phyloP scores from a whole-genome alignment of 805 yeast genomes.

The Hanseniaspora lachancei region DNA sequence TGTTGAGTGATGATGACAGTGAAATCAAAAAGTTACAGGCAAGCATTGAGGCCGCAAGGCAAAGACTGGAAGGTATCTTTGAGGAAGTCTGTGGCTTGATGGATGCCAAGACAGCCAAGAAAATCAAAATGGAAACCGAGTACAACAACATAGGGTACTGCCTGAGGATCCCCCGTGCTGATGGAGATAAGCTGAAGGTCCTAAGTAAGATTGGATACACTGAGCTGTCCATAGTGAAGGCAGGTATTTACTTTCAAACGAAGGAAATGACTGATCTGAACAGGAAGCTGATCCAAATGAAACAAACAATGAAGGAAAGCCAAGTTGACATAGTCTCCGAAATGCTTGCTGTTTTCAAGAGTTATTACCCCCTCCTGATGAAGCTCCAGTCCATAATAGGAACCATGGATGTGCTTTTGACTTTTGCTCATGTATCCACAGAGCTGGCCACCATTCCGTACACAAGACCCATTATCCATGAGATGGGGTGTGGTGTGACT shows the following conservation, averaged over 20 bases:
- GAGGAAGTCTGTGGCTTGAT: conserved; percentile 57
- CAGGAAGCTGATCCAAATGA: conserved; percentile 42
- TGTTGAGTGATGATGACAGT: conserved; percentile 75
- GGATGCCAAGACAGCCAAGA: conserved; percentile 71
- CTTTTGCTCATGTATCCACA: conserved; percentile 75
- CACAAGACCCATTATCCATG: conserved; percentile 57
- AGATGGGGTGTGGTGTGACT: conserved; percentile 32
- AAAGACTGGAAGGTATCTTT: conserved; percentile 48
- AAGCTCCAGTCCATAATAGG: conserved; percentile 53
- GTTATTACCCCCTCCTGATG: conserved; percentile 69
- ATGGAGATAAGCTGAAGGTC: conserved; percentile 65
- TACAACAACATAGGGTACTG: conserved; percentile 79
- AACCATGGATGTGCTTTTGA: conserved; percentile 65
- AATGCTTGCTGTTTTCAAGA: conserved; percentile 63
- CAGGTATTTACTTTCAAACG: conserved; percentile 89
- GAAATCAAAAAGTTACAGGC: conserved; percentile 46
- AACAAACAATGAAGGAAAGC: conserved; percentile 55
- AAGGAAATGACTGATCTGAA: conserved; percentile 47
- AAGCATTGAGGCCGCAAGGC: conserved; percentile 42
- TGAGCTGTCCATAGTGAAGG: conserved; percentile 84
- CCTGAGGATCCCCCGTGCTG: conserved; percentile 79
- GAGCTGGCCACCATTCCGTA: conserved; percentile 68
- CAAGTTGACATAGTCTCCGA: conserved; percentile 73
- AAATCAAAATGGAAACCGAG: conserved; percentile 78
- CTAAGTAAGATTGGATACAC: conserved; percentile 37